A percentile compares a stretch with the other conserved stretches of the same genome.
Evolutionary conservation across 2,329 filamentous ascomycete genomes (phyloP).

Genomic region (Chaetomium olivaceum): DNA sequence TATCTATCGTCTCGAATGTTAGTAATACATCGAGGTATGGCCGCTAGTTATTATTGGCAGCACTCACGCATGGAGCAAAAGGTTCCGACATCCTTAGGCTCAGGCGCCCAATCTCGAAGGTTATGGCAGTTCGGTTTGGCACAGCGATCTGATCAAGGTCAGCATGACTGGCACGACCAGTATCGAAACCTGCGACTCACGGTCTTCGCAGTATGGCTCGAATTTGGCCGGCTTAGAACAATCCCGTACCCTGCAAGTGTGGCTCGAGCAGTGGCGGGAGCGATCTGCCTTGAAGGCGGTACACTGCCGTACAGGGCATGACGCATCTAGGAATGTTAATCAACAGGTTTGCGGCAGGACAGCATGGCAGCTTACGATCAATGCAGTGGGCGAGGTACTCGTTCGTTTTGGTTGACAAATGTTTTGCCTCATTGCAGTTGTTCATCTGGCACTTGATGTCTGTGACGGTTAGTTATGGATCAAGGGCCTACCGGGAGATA

Average conservation of each 20-base stretch:
- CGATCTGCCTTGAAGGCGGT: constrained; percentile 24
- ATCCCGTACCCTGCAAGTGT: constrained; percentile 30
- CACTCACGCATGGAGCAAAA: constrained; percentile 30
- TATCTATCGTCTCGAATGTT: constrained; percentile 21
- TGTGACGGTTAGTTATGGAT: constrained; percentile 1
- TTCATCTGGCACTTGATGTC: constrained; percentile 31
- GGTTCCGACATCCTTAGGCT: neutral
- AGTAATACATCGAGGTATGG: neutral
- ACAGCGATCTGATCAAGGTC: constrained; percentile 25
- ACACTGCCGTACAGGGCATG: constrained; percentile 25
- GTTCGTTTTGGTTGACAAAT: constrained; percentile 19
- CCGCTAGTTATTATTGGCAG: no score
- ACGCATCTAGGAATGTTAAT: constrained; percentile 23
- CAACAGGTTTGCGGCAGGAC: neutral
- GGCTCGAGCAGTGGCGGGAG: constrained; percentile 25
- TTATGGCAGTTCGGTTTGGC: constrained; percentile 19
- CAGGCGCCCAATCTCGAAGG: constrained; percentile 10
- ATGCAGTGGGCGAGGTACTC: constrained; percentile 30
- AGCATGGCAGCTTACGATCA: constrained; percentile 17
- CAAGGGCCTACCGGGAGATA: neutral
- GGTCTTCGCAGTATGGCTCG: constrained; percentile 27
- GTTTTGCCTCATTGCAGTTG: constrained; percentile 27
- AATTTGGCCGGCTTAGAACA: constrained; percentile 21
- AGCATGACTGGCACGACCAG: neutral
- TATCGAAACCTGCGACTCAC: constrained; percentile 16